Base-by-base conservation (phyloP, 495 filamentous ascomycete species). In the Mycothermus thermophilus region DNA sequence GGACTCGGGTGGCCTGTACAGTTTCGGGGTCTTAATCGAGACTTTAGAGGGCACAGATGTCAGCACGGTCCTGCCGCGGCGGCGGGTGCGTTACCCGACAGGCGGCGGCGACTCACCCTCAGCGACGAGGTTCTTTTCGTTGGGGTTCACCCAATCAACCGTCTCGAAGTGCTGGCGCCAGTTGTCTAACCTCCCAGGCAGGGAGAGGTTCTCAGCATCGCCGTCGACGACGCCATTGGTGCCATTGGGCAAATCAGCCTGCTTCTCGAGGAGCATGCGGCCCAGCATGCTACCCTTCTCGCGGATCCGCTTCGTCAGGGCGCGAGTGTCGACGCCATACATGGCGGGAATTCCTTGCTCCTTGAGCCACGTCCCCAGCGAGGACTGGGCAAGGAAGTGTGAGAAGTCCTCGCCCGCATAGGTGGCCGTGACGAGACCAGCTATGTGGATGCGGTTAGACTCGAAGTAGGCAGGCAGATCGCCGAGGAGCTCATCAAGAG, bases 241-340 rank as follows among this genome's bases (percentile, higher is more conserved):
- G 20, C 71, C 69, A 42, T 71, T 69, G 38, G 58, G 50, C 20
- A 69, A 38, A 19, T 54, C 50, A n/a, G n/a, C n/a, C n/a, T 66
- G 40, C 44, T 77, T 81, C 52, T 83, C 71, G 9, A 83, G 67
- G 12, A 90, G 62, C 71, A 97, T 76, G 32, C 83, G 80, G 14
- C 88, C 90, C 18, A 96, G 75, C 90, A 96, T 95, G 63, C 83
- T 92, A 48, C 90, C 90, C 56, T 93, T 74, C 46, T 93, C 69
- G 46, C 90, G 74, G 42, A 97, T 93, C 38, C 77, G 75, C 68
- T 95, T 94, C 3, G 90, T 95, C 55, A 97, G 62, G 12, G 84
- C 80, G 58, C 90, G 70, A 19, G 90, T 97, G 62, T 97, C 90
- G 32, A 97, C 79, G 27, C 85, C 90, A 55, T 90, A 84, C 59